These are phyloP conservation scores for Aspergillus taichungensis DNA, from an alignment of 495 filamentous ascomycete species.

Conservation along the genomic window DNA sequence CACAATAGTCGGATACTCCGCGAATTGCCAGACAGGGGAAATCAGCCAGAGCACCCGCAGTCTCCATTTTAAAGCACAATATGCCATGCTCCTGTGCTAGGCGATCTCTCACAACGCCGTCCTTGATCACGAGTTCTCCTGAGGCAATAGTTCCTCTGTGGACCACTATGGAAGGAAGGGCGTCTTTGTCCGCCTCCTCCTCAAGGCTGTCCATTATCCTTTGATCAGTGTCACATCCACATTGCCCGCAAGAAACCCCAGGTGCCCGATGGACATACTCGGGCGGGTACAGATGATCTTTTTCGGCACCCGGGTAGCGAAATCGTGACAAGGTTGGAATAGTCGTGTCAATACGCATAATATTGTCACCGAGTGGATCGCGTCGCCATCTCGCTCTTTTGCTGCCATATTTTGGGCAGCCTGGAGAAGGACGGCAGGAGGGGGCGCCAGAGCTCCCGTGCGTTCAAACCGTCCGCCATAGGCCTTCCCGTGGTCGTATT, in stretches of 20 bases:
- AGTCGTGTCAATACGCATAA: constrained; percentile 8
- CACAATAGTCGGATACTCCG: constrained; percentile 34
- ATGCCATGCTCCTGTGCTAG: constrained; percentile 10
- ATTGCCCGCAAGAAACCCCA: constrained; percentile 7
- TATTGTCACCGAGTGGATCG: constrained; percentile 9
- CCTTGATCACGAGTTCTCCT: constrained; percentile 21
- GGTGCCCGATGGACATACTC: constrained; percentile 13
- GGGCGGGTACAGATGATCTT: constrained; percentile 19
- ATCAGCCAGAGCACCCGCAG: constrained; percentile 25
- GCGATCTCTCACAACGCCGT: constrained; percentile 14
- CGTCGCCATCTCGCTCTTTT: neutral
- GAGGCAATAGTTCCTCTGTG: constrained; percentile 31
- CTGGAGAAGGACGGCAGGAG: constrained; percentile 12
- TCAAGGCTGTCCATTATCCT: neutral
- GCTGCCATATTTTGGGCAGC: constrained; percentile 10
- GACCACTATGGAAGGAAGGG: constrained; percentile 10
- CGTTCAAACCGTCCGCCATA: constrained; percentile 14
- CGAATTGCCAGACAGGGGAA: constrained; percentile 29
- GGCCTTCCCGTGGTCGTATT: constrained; percentile 19
- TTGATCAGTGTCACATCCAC: constrained; percentile 8
- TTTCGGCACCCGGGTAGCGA: constrained; percentile 6
- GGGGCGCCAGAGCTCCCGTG: constrained; percentile 13
- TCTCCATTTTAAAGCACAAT: constrained; percentile 37
- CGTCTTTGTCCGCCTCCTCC: constrained; percentile 6
- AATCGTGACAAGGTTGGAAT: constrained; percentile 6